These are phyloP conservation scores for Lasiosphaeriaceae sp. DNA, from an alignment of 495 filamentous ascomycete species.

Conservation along the genomic window DNA sequence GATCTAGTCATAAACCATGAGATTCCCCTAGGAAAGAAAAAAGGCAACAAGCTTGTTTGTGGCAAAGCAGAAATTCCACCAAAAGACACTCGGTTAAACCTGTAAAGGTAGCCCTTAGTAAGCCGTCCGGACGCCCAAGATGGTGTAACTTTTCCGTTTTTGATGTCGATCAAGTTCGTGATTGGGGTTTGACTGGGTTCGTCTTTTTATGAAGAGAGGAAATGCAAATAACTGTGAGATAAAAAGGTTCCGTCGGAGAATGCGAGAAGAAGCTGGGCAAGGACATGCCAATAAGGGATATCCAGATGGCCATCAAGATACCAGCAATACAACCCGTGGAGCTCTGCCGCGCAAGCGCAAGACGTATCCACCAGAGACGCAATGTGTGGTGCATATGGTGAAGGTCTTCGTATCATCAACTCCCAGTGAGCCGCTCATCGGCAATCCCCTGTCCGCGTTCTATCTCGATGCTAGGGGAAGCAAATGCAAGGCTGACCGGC, in stretches of 20 bases:
- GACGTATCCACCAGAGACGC: constrained; percentile 27
- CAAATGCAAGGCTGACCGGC: constrained; percentile 20
- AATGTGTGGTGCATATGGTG: constrained; percentile 21
- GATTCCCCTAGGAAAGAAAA: constrained; percentile 11
- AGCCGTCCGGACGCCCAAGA: constrained; percentile 30
- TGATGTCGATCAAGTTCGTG: constrained; percentile 19
- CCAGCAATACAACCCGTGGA: constrained; percentile 27
- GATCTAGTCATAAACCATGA: constrained; percentile 31
- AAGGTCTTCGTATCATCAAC: constrained; percentile 21
- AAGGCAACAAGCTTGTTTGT: constrained; percentile 19
- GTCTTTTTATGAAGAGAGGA: constrained; percentile 10
- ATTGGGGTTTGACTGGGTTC: constrained; percentile 17
- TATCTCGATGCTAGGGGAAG: constrained; percentile 19
- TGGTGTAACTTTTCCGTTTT: constrained; percentile 26
- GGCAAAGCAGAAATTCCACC: constrained; percentile 12
- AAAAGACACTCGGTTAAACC: constrained; percentile 13
- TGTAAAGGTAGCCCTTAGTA: constrained; percentile 16
- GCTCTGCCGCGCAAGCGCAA: constrained; percentile 21
- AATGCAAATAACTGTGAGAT: constrained; percentile 4
- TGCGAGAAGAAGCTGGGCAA: constrained; percentile 12
- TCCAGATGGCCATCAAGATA: constrained; percentile 33
- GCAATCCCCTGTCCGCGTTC: constrained; percentile 18
- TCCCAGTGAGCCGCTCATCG: constrained; percentile 16
- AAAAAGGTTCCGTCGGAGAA: constrained; percentile 13
- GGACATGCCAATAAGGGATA: constrained; percentile 29